Evolutionary conservation across 306 rosid species (phyloP), one percentile per base, ranked within the genome.

Genomic region (Vachellia pachyceras): DNA sequence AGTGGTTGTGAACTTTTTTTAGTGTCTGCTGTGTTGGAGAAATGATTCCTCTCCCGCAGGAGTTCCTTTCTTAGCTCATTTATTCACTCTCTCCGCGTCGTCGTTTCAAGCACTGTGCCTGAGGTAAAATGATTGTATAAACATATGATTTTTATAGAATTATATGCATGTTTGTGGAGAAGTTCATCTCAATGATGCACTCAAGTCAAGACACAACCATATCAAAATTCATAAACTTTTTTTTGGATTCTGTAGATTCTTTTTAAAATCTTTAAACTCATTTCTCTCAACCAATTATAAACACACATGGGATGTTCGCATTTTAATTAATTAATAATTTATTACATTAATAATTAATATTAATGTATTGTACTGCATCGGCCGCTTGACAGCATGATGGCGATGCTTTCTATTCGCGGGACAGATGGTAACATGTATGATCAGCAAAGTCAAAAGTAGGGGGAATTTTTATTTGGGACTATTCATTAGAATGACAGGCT

Each of bases 1-100:
- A 75, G 92, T 87, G 84, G 86, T 85, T 87, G 84, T 82, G 91
- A 87, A 42, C 87, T 85, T 83, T 55, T 39, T 55, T 45, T 29
- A 46, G 68, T 72, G 79, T 76, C 42, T 55, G 69, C 46, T 36
- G 76, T 1, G 35, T 36, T 33, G 33, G 36, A 75, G 66, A 12
- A 86, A 85, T 77, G 46, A 29, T 85, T 25, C 41, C 61, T 84
- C 68, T 52, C 68, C 44, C 80, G 6, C 77, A 70, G 22, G 7
- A 82, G 55, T 22, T 69, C 54, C 47, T 20, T 67, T 39, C 72
- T 15, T 15, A 7, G 8, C 20, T 63, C 41, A 63, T 63, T 76
- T 61, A 13, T 15, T 76, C 72, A 2, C 49, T 15, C 2, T 7
- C 20, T 61, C 23, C 76, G 72, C 78, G 68, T 63, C 86, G 79